phyloP scores from a whole-genome alignment of 2,329 filamentous ascomycete genomes.

The Penicillium sp. region DNA sequence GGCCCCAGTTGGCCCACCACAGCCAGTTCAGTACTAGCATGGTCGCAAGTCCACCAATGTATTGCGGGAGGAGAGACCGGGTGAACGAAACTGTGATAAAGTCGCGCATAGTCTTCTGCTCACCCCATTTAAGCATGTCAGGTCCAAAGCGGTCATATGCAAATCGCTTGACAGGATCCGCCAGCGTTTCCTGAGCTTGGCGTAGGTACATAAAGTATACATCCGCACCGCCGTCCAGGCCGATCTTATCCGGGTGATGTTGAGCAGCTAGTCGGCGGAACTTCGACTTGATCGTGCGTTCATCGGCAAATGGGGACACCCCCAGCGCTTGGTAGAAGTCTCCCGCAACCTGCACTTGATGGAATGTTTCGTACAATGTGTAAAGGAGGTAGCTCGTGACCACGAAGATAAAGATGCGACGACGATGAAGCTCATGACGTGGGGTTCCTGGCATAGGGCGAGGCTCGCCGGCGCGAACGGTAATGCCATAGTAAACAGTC shows the following conservation, averaged over 20 bases:
- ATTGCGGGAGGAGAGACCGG: slow-evolving; percentile 35
- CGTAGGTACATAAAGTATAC: slow-evolving; percentile 76
- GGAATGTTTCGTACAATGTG: slow-evolving; percentile 88
- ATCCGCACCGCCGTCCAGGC: slow-evolving; percentile 39
- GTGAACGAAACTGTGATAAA: slow-evolving; percentile 65
- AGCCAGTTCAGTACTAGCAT: slow-evolving; percentile 38
- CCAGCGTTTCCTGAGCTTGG: slow-evolving; percentile 73
- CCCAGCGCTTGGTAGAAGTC: slow-evolving; percentile 77
- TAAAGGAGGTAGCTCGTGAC: slow-evolving; percentile 81
- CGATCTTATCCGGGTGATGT: slow-evolving; percentile 79
- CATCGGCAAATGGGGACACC: slow-evolving; percentile 63
- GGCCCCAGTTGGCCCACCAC: slow-evolving; percentile 42
- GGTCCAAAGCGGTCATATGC: slow-evolving; percentile 88
- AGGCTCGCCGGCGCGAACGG: slow-evolving; percentile 82
- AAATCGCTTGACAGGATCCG: slow-evolving; percentile 71
- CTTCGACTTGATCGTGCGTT: slow-evolving; percentile 73
- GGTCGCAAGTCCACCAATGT: slow-evolving; percentile 35
- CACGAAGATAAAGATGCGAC: slow-evolving; percentile 76
- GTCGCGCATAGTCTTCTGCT: slow-evolving; percentile 60
- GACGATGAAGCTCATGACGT: slow-evolving; percentile 68
- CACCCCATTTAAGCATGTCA: slow-evolving; percentile 59
- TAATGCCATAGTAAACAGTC: slow-evolving; percentile 76
- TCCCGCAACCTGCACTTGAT: slow-evolving; percentile 64
- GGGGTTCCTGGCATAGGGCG: slow-evolving; percentile 65
- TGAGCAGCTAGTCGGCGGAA: slow-evolving; percentile 70